A percentile compares a stretch with the other conserved stretches of the same genome.
These are phyloP conservation scores for Colletotrichum magnum DNA, from an alignment of 2,329 filamentous ascomycete species.

Conservation along the genomic window DNA sequence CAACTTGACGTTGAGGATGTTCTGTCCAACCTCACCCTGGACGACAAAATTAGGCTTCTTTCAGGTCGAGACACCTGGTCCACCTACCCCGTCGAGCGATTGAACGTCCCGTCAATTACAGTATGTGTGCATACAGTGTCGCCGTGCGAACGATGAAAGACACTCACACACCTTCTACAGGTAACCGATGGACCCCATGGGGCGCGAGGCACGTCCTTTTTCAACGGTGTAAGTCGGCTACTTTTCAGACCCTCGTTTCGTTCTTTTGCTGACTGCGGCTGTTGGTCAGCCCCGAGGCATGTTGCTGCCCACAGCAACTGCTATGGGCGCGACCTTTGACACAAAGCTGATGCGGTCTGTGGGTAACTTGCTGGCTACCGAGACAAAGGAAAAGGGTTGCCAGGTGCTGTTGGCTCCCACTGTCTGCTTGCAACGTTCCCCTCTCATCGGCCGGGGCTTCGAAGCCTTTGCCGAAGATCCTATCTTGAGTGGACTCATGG, in stretches of 20 bases:
- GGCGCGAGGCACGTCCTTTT: too few relatives aligned
- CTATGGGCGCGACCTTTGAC: too few relatives aligned
- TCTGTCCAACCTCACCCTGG: background rate
- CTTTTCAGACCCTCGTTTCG: too few relatives aligned
- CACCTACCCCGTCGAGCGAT: background rate
- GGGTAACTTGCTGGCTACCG: background rate
- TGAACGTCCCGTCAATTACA: background rate
- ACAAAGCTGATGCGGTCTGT: too few relatives aligned
- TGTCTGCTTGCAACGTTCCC: slow-evolving; percentile 64
- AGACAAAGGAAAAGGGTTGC: background rate
- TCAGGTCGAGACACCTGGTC: background rate
- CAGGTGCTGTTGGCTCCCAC: background rate
- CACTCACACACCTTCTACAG: too few relatives aligned
- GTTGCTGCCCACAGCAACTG: too few relatives aligned
- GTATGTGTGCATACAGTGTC: background rate
- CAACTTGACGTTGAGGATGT: background rate
- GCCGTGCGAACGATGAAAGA: too few relatives aligned
- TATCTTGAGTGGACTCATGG: background rate
- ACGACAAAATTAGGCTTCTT: background rate
- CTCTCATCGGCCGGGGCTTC: slow-evolving; percentile 86
- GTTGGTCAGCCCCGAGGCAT: too few relatives aligned
- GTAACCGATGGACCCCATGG: too few relatives aligned
- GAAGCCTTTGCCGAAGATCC: slow-evolving; percentile 88
- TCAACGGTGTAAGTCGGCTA: too few relatives aligned
- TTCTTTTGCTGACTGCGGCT: too few relatives aligned